Evolutionary conservation across 2,329 filamentous ascomycete species (phyloP).

Genomic region (Uncinocarpus reesii): DNA sequence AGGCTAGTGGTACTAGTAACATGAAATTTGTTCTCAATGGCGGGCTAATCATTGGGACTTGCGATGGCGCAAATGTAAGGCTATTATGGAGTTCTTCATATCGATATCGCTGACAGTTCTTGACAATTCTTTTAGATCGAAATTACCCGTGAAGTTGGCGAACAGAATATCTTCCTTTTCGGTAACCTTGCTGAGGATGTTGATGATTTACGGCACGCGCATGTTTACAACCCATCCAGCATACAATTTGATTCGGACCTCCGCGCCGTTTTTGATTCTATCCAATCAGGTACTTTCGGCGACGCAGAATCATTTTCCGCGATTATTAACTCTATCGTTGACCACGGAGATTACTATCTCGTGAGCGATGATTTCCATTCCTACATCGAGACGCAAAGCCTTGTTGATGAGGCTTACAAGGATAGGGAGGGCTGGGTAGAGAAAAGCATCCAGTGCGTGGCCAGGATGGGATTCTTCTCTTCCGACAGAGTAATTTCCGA

Average conservation of each 20-base stretch:
- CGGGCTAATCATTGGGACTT: constrained; percentile 93
- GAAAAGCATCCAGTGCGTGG: constrained; percentile 79
- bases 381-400: constrained; percentile 79
- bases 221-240: constrained; percentile 59
- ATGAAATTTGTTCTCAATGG: constrained; percentile 99
- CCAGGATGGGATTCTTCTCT: constrained; percentile 95
- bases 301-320: constrained; percentile 68
- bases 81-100: not conserved
- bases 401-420: constrained; percentile 85
- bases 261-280: constrained; percentile 69
- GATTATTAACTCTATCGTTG: constrained; percentile 71
- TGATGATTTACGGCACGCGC: constrained; percentile 82
- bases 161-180: constrained; percentile 97
- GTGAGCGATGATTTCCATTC: constrained; percentile 96
- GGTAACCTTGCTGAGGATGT: constrained; percentile 93
- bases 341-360: constrained; percentile 95
- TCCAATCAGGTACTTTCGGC: constrained; percentile 72
- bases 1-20: constrained; percentile 81
- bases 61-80: constrained; percentile 90
- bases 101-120: constrained; percentile 7
- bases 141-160: constrained; percentile 92
- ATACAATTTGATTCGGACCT: constrained; percentile 70
- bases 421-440: constrained; percentile 87
- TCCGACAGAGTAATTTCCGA: constrained; percentile 92
- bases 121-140: constrained; percentile 56